Evolutionary conservation across 2,329 filamentous ascomycete species (phyloP).

Genomic region (Neocatenulostroma microsporum): DNA sequence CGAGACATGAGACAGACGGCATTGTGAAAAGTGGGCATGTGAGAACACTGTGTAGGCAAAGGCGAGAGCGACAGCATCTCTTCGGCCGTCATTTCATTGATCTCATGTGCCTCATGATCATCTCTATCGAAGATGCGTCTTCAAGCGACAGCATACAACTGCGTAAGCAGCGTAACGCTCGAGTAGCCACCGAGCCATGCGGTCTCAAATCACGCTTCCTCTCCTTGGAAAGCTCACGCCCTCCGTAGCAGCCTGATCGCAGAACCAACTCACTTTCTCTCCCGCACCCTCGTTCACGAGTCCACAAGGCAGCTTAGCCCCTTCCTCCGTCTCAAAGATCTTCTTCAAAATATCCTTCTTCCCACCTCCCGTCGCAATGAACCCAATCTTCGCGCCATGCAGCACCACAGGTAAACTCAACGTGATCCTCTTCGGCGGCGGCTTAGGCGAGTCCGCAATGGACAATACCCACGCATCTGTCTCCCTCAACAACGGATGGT

Average conservation of each 20-base stretch:
- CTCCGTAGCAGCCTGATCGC: constrained; percentile 76
- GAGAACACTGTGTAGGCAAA: too few relatives aligned
- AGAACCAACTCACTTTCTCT: constrained; percentile 92
- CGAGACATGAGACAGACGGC: too few relatives aligned
- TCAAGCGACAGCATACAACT: too few relatives aligned
- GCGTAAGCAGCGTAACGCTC: too few relatives aligned
- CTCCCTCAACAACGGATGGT: constrained; percentile 78
- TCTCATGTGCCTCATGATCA: too few relatives aligned
- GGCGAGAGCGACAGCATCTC: too few relatives aligned
- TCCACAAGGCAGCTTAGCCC: constrained; percentile 68
- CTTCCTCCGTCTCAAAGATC: constrained; percentile 76
- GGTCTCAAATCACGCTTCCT: constrained; percentile 45
- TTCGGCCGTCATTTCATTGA: too few relatives aligned
- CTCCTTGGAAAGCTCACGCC: constrained; percentile 74
- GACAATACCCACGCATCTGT: constrained; percentile 84
- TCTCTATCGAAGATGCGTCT: too few relatives aligned
- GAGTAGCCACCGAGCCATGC: too few relatives aligned
- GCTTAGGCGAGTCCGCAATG: constrained; percentile 91
- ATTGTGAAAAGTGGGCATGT: too few relatives aligned
- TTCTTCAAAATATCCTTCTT: constrained; percentile 90
- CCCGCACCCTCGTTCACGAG: constrained; percentile 78
- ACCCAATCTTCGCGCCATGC: constrained; percentile 78
- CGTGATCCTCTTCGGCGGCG: constrained; percentile 82
- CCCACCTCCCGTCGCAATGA: constrained; percentile 78
- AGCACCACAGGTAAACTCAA: constrained; percentile 85